These are phyloP conservation scores for Amanita thiersii DNA, from an alignment of 768 basidiomycete species.

Conservation along the genomic window DNA sequence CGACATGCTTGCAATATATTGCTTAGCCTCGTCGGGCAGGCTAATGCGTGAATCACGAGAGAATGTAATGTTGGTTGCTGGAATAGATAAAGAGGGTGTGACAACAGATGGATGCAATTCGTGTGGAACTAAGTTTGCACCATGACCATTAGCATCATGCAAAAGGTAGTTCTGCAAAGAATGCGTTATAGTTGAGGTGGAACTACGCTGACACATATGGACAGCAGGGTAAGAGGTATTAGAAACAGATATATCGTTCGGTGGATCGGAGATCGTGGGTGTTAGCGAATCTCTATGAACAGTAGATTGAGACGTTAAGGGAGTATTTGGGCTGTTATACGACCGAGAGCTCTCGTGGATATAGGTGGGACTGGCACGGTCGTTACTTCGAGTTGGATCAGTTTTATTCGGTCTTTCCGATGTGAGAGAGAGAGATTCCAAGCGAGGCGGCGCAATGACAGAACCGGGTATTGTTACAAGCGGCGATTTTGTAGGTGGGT, in stretches of 20 bases:
- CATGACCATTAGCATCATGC: neutral
- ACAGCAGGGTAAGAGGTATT: constrained; percentile 16
- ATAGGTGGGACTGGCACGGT: too few relatives aligned
- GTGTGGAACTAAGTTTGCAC: neutral
- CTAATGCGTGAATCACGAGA: constrained; percentile 65
- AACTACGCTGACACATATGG: constrained; percentile 23
- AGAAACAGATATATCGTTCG: too few relatives aligned
- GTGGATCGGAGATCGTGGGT: too few relatives aligned
- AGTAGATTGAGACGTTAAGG: too few relatives aligned
- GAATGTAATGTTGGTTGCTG: constrained; percentile 11
- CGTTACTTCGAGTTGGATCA: too few relatives aligned
- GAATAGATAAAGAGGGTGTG: neutral
- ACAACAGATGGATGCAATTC: neutral
- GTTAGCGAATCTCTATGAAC: too few relatives aligned
- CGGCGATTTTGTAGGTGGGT: neutral
- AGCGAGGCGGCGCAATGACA: constrained; percentile 10
- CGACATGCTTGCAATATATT: constrained; percentile 60
- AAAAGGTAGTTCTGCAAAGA: constrained; percentile 7
- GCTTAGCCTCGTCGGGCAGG: constrained; percentile 70
- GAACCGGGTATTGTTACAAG: too few relatives aligned
- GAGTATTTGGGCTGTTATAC: too few relatives aligned
- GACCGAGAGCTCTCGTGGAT: too few relatives aligned
- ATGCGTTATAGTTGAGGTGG: constrained; percentile 17
- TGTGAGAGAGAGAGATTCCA: constrained; percentile 8
- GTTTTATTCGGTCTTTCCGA: constrained; percentile 7